Conservation (phyloP, 148 eudicot species). For the Diospyros kaki region DNA sequence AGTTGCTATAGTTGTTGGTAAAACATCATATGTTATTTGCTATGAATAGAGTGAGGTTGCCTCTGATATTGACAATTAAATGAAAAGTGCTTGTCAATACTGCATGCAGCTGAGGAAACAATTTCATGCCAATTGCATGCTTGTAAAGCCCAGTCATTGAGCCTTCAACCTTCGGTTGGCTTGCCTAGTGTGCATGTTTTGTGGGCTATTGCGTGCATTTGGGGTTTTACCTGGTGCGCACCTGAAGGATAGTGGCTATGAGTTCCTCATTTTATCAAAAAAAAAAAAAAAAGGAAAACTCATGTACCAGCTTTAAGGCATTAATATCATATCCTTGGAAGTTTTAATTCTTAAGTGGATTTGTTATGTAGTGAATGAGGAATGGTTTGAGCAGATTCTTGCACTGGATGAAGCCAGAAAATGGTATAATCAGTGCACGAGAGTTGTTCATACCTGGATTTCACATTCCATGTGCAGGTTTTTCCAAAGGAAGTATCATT, state of each 20-base stretch:
- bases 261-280: too few species aligned
- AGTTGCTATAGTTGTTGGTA: slow-evolving; percentile 5
- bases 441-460: background rate
- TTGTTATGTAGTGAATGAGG: background rate
- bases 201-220: too few species aligned
- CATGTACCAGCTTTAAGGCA: background rate
- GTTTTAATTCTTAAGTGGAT: background rate
- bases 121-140: slow-evolving; percentile 86
- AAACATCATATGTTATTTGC: background rate
- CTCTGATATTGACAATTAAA: slow-evolving; percentile 17
- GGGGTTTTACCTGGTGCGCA: too few species aligned
- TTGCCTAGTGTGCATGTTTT: too few species aligned
- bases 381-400: background rate
- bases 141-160: slow-evolving; percentile 65
- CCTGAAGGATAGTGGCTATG: too few species aligned
- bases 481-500: too few species aligned
- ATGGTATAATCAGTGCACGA: background rate
- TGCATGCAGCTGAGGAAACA: slow-evolving; percentile 91
- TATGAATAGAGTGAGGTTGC: background rate
- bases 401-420: background rate
- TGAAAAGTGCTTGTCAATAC: slow-evolving; percentile 71
- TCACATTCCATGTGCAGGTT: too few species aligned
- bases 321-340: background rate
- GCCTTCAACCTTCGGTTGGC: too few species aligned
- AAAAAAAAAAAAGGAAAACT: background rate